A percentile compares a stretch with the other conserved stretches of the same genome.
Conservation (phyloP, 2,329 filamentous ascomycete genomes). For the Fusarium bactridioides region DNA sequence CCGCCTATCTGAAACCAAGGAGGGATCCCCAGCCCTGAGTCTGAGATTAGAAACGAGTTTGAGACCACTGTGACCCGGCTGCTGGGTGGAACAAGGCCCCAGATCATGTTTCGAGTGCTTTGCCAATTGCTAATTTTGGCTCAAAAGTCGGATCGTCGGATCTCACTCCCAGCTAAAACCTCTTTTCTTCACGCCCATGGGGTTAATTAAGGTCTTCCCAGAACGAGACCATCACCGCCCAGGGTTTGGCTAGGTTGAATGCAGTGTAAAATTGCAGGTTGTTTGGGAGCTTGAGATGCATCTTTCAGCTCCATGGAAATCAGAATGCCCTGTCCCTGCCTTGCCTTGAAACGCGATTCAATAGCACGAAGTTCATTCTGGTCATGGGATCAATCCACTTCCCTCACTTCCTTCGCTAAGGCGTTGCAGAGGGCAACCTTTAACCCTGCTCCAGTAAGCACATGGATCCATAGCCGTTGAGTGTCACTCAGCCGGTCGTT, state of each 20-base stretch:
- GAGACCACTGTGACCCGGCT: slow-evolving; percentile 36
- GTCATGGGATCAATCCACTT: slow-evolving; percentile 47
- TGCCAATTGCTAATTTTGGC: slow-evolving; percentile 39
- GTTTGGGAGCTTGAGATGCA: not conserved
- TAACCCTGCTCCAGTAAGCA: slow-evolving; percentile 84
- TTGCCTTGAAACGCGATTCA: slow-evolving; percentile 18
- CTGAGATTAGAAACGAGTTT: slow-evolving; percentile 41
- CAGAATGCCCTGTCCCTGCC: slow-evolving; percentile 6
- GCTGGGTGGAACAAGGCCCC: slow-evolving; percentile 33
- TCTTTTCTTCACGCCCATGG: slow-evolving; percentile 8
- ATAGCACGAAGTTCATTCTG: slow-evolving; percentile 11
- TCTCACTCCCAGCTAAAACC: not conserved
- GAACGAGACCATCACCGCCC: slow-evolving; percentile 6
- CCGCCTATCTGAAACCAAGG: slow-evolving; percentile 40
- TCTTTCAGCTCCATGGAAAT: slow-evolving; percentile 5
- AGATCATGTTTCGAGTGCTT: slow-evolving; percentile 29
- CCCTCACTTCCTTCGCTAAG: slow-evolving; percentile 60
- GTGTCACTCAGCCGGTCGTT: slow-evolving; percentile 97
- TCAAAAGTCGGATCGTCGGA: not conserved
- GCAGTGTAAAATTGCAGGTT: slow-evolving; percentile 18
- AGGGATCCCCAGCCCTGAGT: slow-evolving; percentile 28
- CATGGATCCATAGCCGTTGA: slow-evolving; percentile 96
- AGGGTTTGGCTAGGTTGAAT: not conserved
- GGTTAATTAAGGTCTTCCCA: slow-evolving; percentile 18
- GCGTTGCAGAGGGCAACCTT: slow-evolving; percentile 82